Base-by-base conservation (phyloP, 768 basidiomycete species). In the Crassisporium funariophilum region DNA sequence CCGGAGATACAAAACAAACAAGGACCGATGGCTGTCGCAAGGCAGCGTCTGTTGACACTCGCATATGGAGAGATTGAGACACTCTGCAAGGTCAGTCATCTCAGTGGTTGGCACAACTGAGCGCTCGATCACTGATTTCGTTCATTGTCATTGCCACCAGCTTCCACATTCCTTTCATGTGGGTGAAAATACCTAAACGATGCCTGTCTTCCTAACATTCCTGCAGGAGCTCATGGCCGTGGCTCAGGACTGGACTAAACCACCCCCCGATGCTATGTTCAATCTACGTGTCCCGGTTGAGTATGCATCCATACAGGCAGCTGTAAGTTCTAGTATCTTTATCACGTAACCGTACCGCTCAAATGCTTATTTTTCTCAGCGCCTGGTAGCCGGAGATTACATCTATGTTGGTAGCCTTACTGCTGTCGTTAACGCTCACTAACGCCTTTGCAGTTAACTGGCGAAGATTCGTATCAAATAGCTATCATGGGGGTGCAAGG, bases 381-480 rank as follows among this genome's bases (percentile, higher is more conserved):
- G 89, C 46, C 68, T 90, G 49, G 86, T 92, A 9, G 76, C 89
- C 41, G 86, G 89, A 10, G 85, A 87, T 15, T 91, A 87, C 60
- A 88, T 93, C 57, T 92, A 89, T 67, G 90, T 89, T 63, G 41
- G 82, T 68, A 36, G 34, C 24, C 12, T 46, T 41, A 34, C 22
- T 8, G 19, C 38, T 22, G 53, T 48, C 34, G 27, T 6, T 25
- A 35, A 34, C 25, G 25, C 43, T 53, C 36, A 52, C n/a, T 24
- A 29, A 9, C 27, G 13, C 13, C 31, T 45, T 45, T 34, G 15
- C 53, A 91, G 89, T 72, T 92, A 47, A 88, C 86, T 11, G 79
- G 85, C 41, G 89, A 93, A 62, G 91, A 91, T 58, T 91, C 91
- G 5, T 93, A 83, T 63, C 88, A 91, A 71, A 91, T 93, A 52